phyloP scores from a whole-genome alignment of 257 asterid species.

The Ilex asprella region DNA sequence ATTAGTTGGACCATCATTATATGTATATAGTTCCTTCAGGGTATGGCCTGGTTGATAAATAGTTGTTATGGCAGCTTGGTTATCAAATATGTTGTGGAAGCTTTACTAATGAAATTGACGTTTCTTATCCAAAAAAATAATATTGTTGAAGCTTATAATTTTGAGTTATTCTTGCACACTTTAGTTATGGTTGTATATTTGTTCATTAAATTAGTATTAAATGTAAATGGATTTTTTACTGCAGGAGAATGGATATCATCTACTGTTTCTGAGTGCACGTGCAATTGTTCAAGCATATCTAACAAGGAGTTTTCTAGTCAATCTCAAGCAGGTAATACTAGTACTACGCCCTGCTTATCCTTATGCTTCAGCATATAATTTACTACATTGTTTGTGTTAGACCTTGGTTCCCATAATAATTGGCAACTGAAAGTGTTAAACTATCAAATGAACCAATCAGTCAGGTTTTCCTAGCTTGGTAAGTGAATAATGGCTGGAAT shows the following conservation, averaged over 20 bases:
- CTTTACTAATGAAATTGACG: no score
- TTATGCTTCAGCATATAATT: neutral
- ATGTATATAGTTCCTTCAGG: no score
- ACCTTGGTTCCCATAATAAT: neutral
- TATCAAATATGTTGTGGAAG: no score
- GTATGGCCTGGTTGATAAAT: no score
- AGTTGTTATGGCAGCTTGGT: no score
- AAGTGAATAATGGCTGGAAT: neutral
- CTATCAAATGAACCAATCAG: neutral
- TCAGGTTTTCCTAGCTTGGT: neutral
- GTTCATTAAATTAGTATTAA: neutral
- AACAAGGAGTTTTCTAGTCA: conserved; percentile 81
- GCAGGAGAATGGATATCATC: conserved; percentile 98
- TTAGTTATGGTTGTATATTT: neutral
- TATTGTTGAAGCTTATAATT: no score
- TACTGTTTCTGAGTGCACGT: conserved; percentile 93
- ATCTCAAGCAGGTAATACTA: conserved; percentile 92
- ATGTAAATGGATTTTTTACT: neutral
- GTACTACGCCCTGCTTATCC: conserved; percentile 7
- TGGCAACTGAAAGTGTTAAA: no score
- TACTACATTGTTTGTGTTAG: no score
- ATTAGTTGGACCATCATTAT: no score
- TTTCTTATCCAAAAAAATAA: no score
- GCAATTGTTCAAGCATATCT: conserved; percentile 98
- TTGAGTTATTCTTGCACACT: neutral